Evolutionary conservation across 495 filamentous ascomycete species (phyloP).

Genomic region (Penicillium parvum): DNA sequence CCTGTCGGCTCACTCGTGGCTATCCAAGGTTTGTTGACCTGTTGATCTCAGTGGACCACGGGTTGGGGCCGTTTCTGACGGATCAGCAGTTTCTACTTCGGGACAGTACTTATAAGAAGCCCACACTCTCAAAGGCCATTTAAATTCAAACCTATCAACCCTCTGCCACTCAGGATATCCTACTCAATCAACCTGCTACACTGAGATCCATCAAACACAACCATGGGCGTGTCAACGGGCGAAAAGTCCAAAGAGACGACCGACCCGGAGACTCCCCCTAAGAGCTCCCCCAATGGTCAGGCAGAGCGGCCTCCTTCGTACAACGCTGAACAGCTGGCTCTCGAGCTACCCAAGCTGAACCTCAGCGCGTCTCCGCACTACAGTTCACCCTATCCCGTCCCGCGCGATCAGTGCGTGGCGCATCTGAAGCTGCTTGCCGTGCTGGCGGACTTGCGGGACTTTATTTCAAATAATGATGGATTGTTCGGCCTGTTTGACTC

Average conservation of each 20-base stretch:
- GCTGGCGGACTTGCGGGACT: conserved; percentile 62
- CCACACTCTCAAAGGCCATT: conserved; percentile 1
- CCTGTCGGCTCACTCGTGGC: background rate
- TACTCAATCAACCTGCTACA: background rate
- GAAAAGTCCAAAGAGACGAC: conserved; percentile 12
- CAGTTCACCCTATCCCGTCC: conserved; percentile 1
- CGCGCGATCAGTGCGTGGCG: conserved; percentile 51
- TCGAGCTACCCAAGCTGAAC: conserved; percentile 15
- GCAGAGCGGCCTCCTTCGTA: conserved; percentile 20
- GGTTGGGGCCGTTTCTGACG: conserved; percentile 1
- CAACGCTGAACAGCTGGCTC: conserved; percentile 1
- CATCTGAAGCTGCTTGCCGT: conserved; percentile 75
- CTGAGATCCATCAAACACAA: conserved; percentile 4
- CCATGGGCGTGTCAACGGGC: conserved; percentile 14
- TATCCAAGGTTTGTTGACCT: background rate
- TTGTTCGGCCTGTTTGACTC: conserved; percentile 60
- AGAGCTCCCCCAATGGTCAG: no score
- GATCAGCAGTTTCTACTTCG: background rate
- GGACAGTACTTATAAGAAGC: background rate
- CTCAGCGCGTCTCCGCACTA: background rate
- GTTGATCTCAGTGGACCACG: background rate
- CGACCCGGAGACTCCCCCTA: background rate
- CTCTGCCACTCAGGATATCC: background rate
- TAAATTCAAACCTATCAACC: no score
- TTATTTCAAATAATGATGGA: conserved; percentile 59